Base-by-base conservation (phyloP, 495 filamentous ascomycete species). In the Cairneyella variabilis region DNA sequence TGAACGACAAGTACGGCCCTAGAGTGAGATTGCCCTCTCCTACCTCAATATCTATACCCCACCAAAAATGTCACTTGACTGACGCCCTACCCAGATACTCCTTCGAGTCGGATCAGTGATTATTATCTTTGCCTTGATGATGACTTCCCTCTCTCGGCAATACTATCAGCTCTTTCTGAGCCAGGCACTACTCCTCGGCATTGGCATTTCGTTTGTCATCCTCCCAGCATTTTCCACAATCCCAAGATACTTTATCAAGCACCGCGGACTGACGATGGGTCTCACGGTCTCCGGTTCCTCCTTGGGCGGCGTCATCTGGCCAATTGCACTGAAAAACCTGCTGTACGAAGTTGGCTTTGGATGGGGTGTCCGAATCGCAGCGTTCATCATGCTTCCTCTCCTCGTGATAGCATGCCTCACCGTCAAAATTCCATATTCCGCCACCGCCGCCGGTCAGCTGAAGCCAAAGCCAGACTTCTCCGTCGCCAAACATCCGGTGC, bases 111-210 rank as follows among this genome's bases (percentile, higher is more conserved):
- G 86, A 8, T 75, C 76, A 0, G 39, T 77, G 1, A 55, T 88
- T 27, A 71, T 78, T 51, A 36, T 83, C 1, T 60, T 89, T 17
- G 80, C 80, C 26, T 74, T 90, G 34, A 89, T 92, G 66, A 79
- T 80, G 72, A 82, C 84, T 3, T 85, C 82, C 5, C 58, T 85
- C 8, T 78, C 77, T 46, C 81, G 75, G 6, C 56, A 76, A 46
- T 84, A 82, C 63, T 91, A 80, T 78, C 86, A 91, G 51, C 65
- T 92, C 0, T 82, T 92, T 60, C 76, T 92, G 2, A 76, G 86
- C 0, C 88, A 92, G 59, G 88, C 85, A 4, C 53, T 95, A 30
- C 79, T 80, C 16, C 73, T 80, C 41, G 89, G 90, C 0, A 58
- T 93, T 28, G 87, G 85, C 2, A 82, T 80, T 41, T 88, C 88